These are phyloP conservation scores for Fusarium anguioides DNA, from an alignment of 2,329 filamentous ascomycete genomes.

Conservation along the genomic window DNA sequence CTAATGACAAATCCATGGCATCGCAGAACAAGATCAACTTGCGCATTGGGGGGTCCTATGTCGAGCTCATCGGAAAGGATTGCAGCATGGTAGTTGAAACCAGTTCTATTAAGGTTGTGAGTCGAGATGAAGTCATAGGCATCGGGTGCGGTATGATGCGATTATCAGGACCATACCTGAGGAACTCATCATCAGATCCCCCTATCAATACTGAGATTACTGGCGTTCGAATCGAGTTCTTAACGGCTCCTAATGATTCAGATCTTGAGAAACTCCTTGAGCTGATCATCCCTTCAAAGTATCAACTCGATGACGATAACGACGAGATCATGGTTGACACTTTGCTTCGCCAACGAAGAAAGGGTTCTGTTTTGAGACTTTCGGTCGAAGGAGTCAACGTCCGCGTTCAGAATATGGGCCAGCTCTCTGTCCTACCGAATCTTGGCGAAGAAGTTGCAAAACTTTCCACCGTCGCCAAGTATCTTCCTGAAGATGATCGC, in stretches of 20 bases:
- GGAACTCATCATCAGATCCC: constrained; percentile 63
- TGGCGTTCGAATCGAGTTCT: constrained; percentile 77
- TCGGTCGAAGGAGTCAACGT: constrained; percentile 73
- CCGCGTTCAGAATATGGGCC: constrained; percentile 70
- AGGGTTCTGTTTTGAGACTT: constrained; percentile 83
- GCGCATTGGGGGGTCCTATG: constrained; percentile 78
- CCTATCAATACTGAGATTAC: constrained; percentile 72
- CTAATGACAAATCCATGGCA: constrained; percentile 58
- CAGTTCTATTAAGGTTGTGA: constrained; percentile 83
- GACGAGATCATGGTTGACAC: constrained; percentile 97
- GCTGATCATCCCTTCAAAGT: constrained; percentile 89
- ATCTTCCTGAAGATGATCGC: constrained; percentile 93
- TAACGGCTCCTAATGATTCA: constrained; percentile 76
- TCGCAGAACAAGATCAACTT: constrained; percentile 77
- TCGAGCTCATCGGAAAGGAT: constrained; percentile 81
- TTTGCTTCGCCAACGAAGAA: constrained; percentile 83
- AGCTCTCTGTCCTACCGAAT: constrained; percentile 74
- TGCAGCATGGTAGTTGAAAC: constrained; percentile 81
- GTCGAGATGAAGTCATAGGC: constrained; percentile 77
- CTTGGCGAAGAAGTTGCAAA: constrained; percentile 84
- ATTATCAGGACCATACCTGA: constrained; percentile 75
- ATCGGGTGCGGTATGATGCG: constrained; percentile 81
- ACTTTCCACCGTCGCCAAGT: constrained; percentile 89
- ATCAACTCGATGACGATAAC: constrained; percentile 85
- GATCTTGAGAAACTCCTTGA: constrained; percentile 86